Conservation (phyloP, 345 rosid genomes). For the Camelina neglecta region DNA sequence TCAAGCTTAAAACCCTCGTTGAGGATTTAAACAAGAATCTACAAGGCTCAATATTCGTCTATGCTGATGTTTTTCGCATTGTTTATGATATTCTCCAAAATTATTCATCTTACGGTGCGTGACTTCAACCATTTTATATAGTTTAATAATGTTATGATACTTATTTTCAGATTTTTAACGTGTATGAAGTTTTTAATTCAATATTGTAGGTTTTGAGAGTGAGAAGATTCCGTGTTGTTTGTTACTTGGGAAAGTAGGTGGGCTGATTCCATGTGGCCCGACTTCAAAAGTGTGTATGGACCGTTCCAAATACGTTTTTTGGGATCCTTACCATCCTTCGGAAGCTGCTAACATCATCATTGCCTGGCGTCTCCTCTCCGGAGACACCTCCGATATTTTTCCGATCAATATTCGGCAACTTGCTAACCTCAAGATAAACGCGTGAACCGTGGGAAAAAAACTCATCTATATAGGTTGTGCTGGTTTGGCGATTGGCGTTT, state of each 20-base stretch:
- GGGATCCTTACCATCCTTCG: constrained; percentile 53
- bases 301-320: constrained; percentile 46
- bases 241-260: constrained; percentile 58
- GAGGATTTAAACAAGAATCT: constrained; percentile 49
- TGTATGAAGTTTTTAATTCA: not conserved
- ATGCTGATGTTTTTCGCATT: constrained; percentile 58
- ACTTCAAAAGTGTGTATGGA: constrained; percentile 42
- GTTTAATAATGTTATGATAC: not conserved
- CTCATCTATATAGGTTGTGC: not conserved
- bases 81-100: constrained; percentile 61
- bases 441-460: constrained; percentile 4
- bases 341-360: constrained; percentile 43
- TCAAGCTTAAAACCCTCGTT: constrained; percentile 49
- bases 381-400: constrained; percentile 41
- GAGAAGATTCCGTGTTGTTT: constrained; percentile 61
- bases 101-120: constrained; percentile 54
- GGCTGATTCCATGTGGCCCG: constrained; percentile 57
- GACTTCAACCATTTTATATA: not conserved
- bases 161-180: not conserved
- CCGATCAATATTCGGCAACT: constrained; percentile 54
- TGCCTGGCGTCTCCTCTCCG: constrained; percentile 45
- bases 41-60: constrained; percentile 52
- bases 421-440: constrained; percentile 15
- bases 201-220: constrained; percentile 61
- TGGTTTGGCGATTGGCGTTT: not conserved